Conservation (phyloP, 1,284 basidiomycete species). For the Moesziomyces globuligerus region DNA sequence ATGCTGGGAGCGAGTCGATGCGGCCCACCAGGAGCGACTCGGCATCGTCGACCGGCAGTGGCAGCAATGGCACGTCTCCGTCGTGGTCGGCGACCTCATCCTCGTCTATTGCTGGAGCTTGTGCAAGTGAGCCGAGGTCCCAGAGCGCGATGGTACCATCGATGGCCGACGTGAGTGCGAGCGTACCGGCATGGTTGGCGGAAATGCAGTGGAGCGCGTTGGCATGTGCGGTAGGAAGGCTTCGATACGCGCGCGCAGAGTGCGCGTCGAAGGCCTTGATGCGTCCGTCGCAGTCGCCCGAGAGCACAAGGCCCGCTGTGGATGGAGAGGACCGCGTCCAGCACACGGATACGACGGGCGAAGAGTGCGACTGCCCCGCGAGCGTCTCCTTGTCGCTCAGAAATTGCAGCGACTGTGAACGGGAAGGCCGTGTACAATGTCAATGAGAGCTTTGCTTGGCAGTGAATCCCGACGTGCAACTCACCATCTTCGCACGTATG, state of each 20-base stretch:
- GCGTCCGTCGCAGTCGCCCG: conserved; percentile 22
- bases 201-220: conserved; percentile 37
- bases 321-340: conserved; percentile 25
- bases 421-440: not conserved
- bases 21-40: conserved; percentile 1
- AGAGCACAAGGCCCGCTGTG: conserved; percentile 18
- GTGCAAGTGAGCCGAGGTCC: conserved; percentile 13
- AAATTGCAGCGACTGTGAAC: conserved; percentile 41
- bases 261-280: conserved; percentile 25
- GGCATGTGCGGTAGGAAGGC: conserved; percentile 13
- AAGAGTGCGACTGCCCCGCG: conserved; percentile 23
- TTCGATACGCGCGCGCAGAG: conserved; percentile 8
- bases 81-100: not conserved
- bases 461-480: too few species aligned
- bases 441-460: not conserved
- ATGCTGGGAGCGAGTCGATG: conserved; percentile 16
- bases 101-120: not conserved
- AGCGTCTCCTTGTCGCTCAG: conserved; percentile 37
- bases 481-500: too few species aligned
- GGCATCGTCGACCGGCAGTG: conserved; percentile 18
- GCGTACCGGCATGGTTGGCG: conserved; percentile 4
- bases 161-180: conserved; percentile 22
- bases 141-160: conserved; percentile 41
- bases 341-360: conserved; percentile 35
- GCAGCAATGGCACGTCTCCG: not conserved